phyloP scores from a whole-genome alignment of 345 rosid species.

The Cardamine occulta region DNA sequence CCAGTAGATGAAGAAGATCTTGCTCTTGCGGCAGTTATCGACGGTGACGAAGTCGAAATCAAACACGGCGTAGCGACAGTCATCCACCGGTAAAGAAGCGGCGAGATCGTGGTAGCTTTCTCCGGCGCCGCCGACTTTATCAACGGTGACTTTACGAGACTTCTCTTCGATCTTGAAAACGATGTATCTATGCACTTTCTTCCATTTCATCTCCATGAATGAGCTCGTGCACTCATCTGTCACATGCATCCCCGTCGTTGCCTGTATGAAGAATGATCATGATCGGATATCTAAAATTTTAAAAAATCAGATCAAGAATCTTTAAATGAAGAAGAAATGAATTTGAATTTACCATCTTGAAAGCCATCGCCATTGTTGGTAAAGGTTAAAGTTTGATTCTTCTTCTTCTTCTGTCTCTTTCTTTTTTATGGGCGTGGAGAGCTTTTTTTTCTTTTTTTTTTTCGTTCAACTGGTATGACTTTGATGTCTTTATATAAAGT shows the following conservation, averaged over 20 bases:
- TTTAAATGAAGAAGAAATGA: not conserved
- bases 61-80: slow-evolving; percentile 89
- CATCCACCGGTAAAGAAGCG: slow-evolving; percentile 77
- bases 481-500: slow-evolving; percentile 53
- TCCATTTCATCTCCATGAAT: slow-evolving; percentile 97
- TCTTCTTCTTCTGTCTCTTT: slow-evolving; percentile 14
- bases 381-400: slow-evolving; percentile 12
- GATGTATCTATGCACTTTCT: slow-evolving; percentile 78
- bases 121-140: slow-evolving; percentile 86
- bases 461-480: slow-evolving; percentile 11
- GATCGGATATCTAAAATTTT: not conserved
- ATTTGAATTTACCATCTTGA: slow-evolving; percentile 74
- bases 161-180: slow-evolving; percentile 97
- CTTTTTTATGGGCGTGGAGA: not conserved
- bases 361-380: slow-evolving; percentile 94
- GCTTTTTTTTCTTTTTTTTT: not conserved
- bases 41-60: slow-evolving; percentile 94
- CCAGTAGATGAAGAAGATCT: slow-evolving; percentile 99
- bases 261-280: slow-evolving; percentile 46
- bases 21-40: slow-evolving; percentile 96
- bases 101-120: slow-evolving; percentile 80
- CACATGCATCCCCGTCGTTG: slow-evolving; percentile 93
- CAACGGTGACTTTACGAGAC: slow-evolving; percentile 79
- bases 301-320: not conserved
- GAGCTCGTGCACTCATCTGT: slow-evolving; percentile 86